Percentiles rank a stretch among this genome's conserved stretches.
phyloP scores from a whole-genome alignment of 345 rosid species.

The Rhodomyrtus tomentosa region DNA sequence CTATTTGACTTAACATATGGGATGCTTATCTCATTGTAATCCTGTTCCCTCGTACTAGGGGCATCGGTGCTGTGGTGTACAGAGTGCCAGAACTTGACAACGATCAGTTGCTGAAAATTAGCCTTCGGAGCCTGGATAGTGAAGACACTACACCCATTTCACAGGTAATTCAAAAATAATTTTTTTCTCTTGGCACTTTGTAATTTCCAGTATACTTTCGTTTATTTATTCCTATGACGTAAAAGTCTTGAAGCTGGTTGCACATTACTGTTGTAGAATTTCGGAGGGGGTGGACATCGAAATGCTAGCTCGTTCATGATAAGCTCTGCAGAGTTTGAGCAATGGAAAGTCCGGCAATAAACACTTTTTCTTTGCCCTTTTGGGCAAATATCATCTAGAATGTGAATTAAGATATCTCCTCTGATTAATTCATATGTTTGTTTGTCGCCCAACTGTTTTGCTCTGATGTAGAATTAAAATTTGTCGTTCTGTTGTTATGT shows the following conservation, averaged over 20 bases:
- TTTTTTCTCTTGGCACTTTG: not conserved
- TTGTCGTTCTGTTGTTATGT: not conserved
- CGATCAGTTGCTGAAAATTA: slow-evolving; percentile 48
- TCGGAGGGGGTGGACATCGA: slow-evolving; percentile 64
- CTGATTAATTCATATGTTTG: not conserved
- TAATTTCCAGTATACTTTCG: not conserved
- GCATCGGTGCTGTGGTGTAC: slow-evolving; percentile 62
- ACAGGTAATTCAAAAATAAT: slow-evolving; percentile 14
- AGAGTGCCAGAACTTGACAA: slow-evolving; percentile 46
- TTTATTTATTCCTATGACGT: not conserved
- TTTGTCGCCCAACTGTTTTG: not conserved
- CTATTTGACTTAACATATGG: not conserved
- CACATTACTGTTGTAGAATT: slow-evolving; percentile 16
- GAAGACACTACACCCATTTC: slow-evolving; percentile 62
- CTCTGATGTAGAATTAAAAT: not conserved
- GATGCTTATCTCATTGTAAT: not conserved
- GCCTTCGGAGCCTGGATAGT: slow-evolving; percentile 44
- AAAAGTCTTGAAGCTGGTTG: not conserved
- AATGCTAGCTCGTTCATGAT: slow-evolving; percentile 69
- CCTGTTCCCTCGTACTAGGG: slow-evolving; percentile 8
- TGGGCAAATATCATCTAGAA: not conserved
- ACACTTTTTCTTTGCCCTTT: not conserved
- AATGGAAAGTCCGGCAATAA: slow-evolving; percentile 28
- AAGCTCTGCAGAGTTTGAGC: slow-evolving; percentile 29
- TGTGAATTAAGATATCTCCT: not conserved